Evolutionary conservation across 768 basidiomycete species (phyloP).

Genomic region (Royoungia palumana): DNA sequence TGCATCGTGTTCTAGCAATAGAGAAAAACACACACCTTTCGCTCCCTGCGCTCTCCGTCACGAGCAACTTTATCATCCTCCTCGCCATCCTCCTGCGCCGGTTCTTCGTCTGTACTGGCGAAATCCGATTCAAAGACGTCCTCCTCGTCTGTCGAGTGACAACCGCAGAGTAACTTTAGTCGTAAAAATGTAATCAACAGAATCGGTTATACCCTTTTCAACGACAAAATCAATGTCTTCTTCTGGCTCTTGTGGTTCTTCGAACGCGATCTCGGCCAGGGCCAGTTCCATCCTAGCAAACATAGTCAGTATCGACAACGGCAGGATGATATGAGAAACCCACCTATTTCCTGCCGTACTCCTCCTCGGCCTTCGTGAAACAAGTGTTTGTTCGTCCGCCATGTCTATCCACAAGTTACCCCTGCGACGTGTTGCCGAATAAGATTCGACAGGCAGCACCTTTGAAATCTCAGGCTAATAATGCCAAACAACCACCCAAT

Average conservation of each 20-base stretch:
- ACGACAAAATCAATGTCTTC: slow-evolving; percentile 72
- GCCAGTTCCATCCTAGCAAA: slow-evolving; percentile 70
- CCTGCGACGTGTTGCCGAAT: no score
- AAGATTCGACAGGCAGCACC: no score
- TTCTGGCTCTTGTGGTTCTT: slow-evolving; percentile 55
- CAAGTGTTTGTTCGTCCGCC: slow-evolving; percentile 25
- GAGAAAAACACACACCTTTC: slow-evolving; percentile 14
- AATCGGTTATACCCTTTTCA: slow-evolving; percentile 48
- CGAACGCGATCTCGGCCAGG: slow-evolving; percentile 52
- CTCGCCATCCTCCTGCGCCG: slow-evolving; percentile 48
- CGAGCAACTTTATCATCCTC: slow-evolving; percentile 53
- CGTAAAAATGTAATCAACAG: no score
- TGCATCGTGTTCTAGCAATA: neutral
- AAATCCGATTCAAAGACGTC: slow-evolving; percentile 84
- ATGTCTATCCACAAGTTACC: slow-evolving; percentile 3
- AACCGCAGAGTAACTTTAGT: no score
- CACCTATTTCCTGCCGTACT: slow-evolving; percentile 81
- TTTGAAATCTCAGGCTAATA: slow-evolving; percentile 25
- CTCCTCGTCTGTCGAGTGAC: slow-evolving; percentile 58
- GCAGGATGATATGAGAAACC: no score
- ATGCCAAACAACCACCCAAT: slow-evolving; percentile 19
- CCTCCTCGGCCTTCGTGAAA: slow-evolving; percentile 51
- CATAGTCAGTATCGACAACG: no score
- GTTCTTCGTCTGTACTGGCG: slow-evolving; percentile 75
- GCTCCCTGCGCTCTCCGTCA: slow-evolving; percentile 57